A percentile compares a stretch with the other conserved stretches of the same genome.
Conservation (phyloP, 257 asterid species). For the Rauvolfia tetraphylla region DNA sequence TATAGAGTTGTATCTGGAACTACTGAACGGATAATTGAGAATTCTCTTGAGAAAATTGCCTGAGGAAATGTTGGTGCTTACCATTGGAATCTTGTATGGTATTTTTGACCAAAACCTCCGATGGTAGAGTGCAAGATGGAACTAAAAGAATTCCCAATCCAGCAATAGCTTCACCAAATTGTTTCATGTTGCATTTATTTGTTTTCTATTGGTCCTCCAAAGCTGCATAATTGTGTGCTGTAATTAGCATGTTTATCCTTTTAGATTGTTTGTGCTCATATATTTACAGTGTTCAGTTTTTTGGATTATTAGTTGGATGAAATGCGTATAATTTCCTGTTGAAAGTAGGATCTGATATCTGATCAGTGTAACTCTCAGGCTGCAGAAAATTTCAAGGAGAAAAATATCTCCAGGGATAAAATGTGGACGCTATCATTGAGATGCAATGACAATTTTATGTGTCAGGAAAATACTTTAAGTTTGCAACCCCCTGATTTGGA, state of each 20-base stretch:
- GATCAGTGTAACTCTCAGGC: conserved; percentile 44
- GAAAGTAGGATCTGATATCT: conserved; percentile 23
- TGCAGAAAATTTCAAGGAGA: conserved; percentile 48
- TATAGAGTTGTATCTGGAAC: background rate
- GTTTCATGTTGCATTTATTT: background rate
- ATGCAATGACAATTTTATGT: conserved; percentile 30
- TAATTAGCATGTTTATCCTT: background rate
- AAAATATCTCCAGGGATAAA: conserved; percentile 37
- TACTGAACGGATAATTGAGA: background rate
- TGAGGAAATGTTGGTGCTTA: background rate
- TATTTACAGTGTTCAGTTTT: background rate
- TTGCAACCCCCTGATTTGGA: conserved; percentile 32
- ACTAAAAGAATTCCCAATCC: background rate
- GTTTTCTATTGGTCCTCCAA: background rate
- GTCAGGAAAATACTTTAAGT: conserved; percentile 27
- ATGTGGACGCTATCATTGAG: conserved; percentile 34
- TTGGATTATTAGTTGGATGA: background rate
- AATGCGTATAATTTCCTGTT: conserved; percentile 8
- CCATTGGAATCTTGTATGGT: background rate
- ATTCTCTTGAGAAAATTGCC: background rate
- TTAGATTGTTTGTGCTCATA: background rate
- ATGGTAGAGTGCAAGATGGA: background rate
- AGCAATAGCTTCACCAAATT: background rate
- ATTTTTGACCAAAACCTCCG: background rate
- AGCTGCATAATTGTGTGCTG: background rate